These are phyloP conservation scores for Brassica rapa DNA, from an alignment of 345 rosid genomes.

Conservation along the genomic window DNA sequence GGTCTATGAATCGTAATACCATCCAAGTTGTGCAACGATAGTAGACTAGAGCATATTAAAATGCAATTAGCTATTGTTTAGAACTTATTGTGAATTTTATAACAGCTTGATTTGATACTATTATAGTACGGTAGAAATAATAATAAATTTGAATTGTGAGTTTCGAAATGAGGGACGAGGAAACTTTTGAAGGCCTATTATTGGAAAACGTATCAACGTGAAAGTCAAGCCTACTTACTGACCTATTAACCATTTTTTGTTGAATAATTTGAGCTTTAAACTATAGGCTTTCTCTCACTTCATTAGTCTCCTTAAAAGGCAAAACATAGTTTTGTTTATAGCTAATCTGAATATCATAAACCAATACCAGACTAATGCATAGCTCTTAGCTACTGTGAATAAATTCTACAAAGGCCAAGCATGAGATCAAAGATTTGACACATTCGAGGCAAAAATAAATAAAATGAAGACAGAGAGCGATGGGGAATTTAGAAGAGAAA, in stretches of 20 bases:
- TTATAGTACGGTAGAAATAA: neutral
- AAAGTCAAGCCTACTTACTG: slow-evolving; percentile 40
- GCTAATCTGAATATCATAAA: neutral
- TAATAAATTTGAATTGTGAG: slow-evolving; percentile 15
- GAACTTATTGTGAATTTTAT: slow-evolving; percentile 8
- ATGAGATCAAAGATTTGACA: slow-evolving; percentile 29
- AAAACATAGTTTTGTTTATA: neutral
- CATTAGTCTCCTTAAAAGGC: slow-evolving; percentile 15
- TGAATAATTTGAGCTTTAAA: slow-evolving; percentile 29
- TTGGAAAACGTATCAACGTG: slow-evolving; percentile 32
- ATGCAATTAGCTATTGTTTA: neutral
- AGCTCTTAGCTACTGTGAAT: neutral
- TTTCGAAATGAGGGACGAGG: slow-evolving; percentile 19
- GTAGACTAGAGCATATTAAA: slow-evolving; percentile 1
- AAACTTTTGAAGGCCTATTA: slow-evolving; percentile 29
- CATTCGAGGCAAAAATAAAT: slow-evolving; percentile 27
- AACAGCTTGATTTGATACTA: neutral
- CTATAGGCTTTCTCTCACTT: slow-evolving; percentile 24
- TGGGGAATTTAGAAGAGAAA: neutral
- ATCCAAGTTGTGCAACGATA: neutral
- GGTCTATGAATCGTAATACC: neutral
- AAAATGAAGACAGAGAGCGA: slow-evolving; percentile 20
- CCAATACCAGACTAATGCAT: slow-evolving; percentile 2
- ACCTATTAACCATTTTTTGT: slow-evolving; percentile 30
- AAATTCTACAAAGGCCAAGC: slow-evolving; percentile 24